A percentile compares a stretch with the other conserved stretches of the same genome.
Evolutionary conservation across 306 rosid genomes (phyloP).

Genomic region (Rosa multiflora): DNA sequence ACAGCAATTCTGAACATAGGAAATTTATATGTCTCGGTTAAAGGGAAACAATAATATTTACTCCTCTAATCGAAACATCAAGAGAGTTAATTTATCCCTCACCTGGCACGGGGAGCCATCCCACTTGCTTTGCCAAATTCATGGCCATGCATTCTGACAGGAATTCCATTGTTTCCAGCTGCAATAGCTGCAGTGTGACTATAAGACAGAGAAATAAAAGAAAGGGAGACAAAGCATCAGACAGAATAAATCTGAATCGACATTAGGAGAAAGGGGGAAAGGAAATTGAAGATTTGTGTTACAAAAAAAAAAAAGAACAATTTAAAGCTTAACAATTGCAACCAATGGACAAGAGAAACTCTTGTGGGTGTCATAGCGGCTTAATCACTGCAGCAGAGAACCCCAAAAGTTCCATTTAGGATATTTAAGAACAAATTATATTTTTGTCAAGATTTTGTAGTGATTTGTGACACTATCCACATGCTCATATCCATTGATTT

Average conservation of each 20-base stretch:
- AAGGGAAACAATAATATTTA: constrained; percentile 26
- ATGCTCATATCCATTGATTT: neutral
- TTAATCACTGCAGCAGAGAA: constrained; percentile 1
- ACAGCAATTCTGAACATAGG: constrained; percentile 85
- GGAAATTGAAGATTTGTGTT: constrained; percentile 1
- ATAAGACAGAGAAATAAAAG: constrained; percentile 30
- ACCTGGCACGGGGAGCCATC: constrained; percentile 99
- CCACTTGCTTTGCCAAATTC: constrained; percentile 99
- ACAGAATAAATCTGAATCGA: neutral
- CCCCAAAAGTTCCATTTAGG: constrained; percentile 1
- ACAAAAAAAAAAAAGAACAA: neutral
- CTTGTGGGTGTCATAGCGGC: neutral
- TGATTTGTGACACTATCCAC: neutral
- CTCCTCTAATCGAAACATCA: constrained; percentile 22
- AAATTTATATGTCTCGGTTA: constrained; percentile 21
- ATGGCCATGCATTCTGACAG: constrained; percentile 92
- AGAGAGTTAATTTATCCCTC: constrained; percentile 33
- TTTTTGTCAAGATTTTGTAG: neutral
- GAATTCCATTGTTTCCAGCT: constrained; percentile 98
- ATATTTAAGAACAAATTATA: neutral
- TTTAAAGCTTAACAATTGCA: neutral
- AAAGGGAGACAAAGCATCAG: constrained; percentile 18
- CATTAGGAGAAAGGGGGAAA: neutral
- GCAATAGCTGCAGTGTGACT: constrained; percentile 99
- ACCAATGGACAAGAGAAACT: neutral